phyloP scores from a whole-genome alignment of 345 rosid species.

The Ricinus communis region DNA sequence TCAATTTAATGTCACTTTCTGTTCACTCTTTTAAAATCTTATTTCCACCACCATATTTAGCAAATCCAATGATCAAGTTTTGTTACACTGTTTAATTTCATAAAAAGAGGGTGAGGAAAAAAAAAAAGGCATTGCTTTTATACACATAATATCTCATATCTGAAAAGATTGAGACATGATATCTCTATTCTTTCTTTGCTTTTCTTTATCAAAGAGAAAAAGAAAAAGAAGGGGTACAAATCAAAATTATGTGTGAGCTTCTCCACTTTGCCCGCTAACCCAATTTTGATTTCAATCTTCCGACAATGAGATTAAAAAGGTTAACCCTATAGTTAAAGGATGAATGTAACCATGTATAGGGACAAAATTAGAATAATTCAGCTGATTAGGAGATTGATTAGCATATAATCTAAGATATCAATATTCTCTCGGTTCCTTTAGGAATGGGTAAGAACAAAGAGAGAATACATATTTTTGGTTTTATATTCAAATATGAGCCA shows the following conservation, averaged over 20 bases:
- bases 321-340: constrained; percentile 22
- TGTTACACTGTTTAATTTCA: no score
- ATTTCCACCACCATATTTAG: no score
- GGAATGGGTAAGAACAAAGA: background rate
- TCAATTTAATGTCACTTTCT: background rate
- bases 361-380: constrained; percentile 13
- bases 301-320: background rate
- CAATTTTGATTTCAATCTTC: background rate
- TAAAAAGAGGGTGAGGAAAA: no score
- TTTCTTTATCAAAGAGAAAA: background rate
- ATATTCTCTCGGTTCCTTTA: constrained; percentile 21
- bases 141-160: constrained; percentile 3
- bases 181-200: background rate
- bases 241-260: constrained; percentile 2
- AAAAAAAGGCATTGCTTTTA: constrained; percentile 14
- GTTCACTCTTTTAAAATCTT: no score
- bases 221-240: background rate
- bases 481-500: background rate
- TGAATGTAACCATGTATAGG: background rate
- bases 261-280: constrained; percentile 22
- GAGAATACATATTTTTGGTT: background rate
- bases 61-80: no score
- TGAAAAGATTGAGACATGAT: constrained; percentile 25
- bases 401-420: constrained; percentile 18
- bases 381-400: constrained; percentile 17